These are phyloP conservation scores for Cucumis sativus DNA, from an alignment of 306 rosid species.

Conservation along the genomic window DNA sequence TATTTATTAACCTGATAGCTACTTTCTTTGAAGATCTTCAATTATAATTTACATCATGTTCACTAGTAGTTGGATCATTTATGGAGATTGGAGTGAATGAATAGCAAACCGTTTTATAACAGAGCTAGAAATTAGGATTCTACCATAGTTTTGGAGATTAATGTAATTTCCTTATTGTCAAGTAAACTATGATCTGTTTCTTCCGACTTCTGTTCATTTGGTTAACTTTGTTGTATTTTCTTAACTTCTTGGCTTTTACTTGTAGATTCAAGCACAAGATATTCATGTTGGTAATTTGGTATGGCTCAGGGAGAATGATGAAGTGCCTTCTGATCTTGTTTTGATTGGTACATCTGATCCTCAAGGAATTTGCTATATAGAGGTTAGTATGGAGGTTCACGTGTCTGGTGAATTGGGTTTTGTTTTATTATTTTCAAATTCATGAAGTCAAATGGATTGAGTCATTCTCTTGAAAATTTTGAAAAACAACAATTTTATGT, in stretches of 20 bases:
- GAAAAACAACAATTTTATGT: neutral
- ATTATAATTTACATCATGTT: neutral
- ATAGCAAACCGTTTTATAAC: neutral
- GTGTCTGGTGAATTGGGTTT: neutral
- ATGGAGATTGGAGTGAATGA: neutral
- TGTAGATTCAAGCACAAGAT: constrained; percentile 89
- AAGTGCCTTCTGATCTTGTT: constrained; percentile 96
- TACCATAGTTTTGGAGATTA: neutral
- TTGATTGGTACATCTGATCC: constrained; percentile 90
- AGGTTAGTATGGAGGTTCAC: constrained; percentile 38
- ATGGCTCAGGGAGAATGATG: constrained; percentile 98
- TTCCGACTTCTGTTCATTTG: constrained; percentile 1
- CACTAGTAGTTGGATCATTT: neutral
- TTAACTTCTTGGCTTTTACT: constrained; percentile 13
- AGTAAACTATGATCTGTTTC: neutral
- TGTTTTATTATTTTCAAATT: neutral
- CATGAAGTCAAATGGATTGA: neutral
- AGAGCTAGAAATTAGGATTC: neutral
- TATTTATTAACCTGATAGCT: neutral
- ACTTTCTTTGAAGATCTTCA: neutral
- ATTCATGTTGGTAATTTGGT: constrained; percentile 77
- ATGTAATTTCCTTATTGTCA: neutral
- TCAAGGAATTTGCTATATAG: constrained; percentile 85
- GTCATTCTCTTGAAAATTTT: neutral
- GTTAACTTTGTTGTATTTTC: constrained; percentile 11